Evolutionary conservation across 2,329 filamentous ascomycete genomes (phyloP), one percentile per base, ranked within the genome.

Genomic region (Pseudogymnoascus sp.): DNA sequence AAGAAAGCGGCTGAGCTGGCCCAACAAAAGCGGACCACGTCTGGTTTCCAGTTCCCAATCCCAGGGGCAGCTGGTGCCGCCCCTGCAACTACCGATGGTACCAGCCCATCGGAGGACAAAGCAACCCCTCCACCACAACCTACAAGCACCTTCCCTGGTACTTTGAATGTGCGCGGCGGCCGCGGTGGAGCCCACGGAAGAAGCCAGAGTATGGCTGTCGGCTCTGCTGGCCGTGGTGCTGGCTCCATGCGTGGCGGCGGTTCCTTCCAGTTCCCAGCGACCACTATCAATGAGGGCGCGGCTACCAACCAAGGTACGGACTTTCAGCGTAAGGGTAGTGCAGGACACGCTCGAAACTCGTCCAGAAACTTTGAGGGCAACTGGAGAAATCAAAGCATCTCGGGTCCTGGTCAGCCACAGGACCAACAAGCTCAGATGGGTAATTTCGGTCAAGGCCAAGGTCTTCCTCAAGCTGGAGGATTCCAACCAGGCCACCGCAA

Each of bases 361-460:
- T 99, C 95, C 23, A 87, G 95, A 67, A 99, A 97, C 77, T 97
- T 97, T 73, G 95, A 99, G 69, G 88, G 93, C 71, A 99, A 99
- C 77, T 99, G 95, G 95, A 90, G 95, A 71, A 96, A 92, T 72
- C 93, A 90, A 69, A 37, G 34, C 31, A 40, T 60, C 37, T 60
- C 59, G 6, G 59, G 23, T 37, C 34, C 84, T 67, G 67, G 69
- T 62, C 71, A 79, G 66, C 71, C 71, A 29, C 77, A 78, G 68
- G 80, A 80, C 69, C 80, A 81, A 67, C 82, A 82, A 71, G 72
- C 74, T 68, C 81, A 83, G 68, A 81, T 86, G 79, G 83, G 83
- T 64, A 84, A 83, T 71, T 87, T 87, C 73, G 82, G 82, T 71
- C 87, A 91, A 76, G 85, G 86, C 68, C 89, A 91, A 74, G 87